Evolutionary conservation across 1,284 basidiomycete species (phyloP).

Genomic region (Ustilago trichophora): DNA sequence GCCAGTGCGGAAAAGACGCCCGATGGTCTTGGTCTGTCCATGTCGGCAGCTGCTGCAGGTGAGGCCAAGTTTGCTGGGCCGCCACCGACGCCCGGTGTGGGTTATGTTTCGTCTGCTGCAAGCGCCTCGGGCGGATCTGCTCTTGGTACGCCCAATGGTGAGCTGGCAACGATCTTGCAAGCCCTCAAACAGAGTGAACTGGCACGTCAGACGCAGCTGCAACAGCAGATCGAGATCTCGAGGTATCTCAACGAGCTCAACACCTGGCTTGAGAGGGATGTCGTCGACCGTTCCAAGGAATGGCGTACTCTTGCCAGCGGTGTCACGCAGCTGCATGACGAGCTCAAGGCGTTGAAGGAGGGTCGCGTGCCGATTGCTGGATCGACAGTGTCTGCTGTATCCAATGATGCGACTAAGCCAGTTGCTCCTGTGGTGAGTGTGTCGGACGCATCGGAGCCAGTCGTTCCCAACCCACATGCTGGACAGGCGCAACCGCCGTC

Average conservation of each 20-base stretch:
- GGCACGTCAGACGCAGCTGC: slow-evolving; percentile 48
- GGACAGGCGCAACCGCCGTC: slow-evolving; percentile 7
- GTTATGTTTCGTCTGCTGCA: slow-evolving; percentile 11
- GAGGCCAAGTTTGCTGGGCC: slow-evolving; percentile 28
- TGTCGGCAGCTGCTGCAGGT: slow-evolving; percentile 26
- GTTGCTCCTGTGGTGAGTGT: background rate
- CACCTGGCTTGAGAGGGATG: slow-evolving; percentile 55
- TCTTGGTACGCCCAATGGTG: slow-evolving; percentile 18
- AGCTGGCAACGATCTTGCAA: slow-evolving; percentile 45
- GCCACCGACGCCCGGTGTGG: slow-evolving; percentile 31
- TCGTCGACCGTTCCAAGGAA: slow-evolving; percentile 56
- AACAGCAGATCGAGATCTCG: slow-evolving; percentile 58
- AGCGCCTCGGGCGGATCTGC: slow-evolving; percentile 13
- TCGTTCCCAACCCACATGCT: slow-evolving; percentile 1
- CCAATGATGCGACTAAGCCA: background rate
- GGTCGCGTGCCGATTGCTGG: slow-evolving; percentile 4
- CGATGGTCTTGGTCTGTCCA: slow-evolving; percentile 32
- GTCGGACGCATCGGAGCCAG: slow-evolving; percentile 1
- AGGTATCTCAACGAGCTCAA: slow-evolving; percentile 62
- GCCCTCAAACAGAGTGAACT: slow-evolving; percentile 53
- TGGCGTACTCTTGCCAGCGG: slow-evolving; percentile 52
- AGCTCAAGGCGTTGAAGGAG: slow-evolving; percentile 49
- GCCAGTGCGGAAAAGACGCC: slow-evolving; percentile 14
- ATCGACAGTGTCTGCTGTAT: background rate
- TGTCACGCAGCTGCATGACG: slow-evolving; percentile 53